These are phyloP conservation scores for Mucor indicus DNA, from an alignment of 371 early-diverging fungal species.

Conservation along the genomic window DNA sequence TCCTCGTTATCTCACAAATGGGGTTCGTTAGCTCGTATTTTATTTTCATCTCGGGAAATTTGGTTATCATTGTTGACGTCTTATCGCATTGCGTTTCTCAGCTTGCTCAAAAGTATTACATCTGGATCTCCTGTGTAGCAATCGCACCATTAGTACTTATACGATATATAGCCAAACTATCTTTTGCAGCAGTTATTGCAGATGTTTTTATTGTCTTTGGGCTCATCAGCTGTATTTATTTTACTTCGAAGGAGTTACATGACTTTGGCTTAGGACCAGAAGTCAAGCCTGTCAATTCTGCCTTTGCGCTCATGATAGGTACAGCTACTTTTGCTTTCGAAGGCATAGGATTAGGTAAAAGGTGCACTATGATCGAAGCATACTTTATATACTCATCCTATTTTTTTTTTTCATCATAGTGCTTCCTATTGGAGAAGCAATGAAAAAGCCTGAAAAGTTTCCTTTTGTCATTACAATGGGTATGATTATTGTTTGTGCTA, in stretches of 20 bases:
- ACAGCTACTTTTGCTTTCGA: slow-evolving; percentile 81
- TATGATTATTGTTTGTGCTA: slow-evolving; percentile 53
- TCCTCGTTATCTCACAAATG: slow-evolving; percentile 68
- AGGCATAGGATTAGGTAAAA: slow-evolving; percentile 64
- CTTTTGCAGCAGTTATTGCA: slow-evolving; percentile 64
- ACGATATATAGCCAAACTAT: slow-evolving; percentile 64
- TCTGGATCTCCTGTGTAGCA: slow-evolving; percentile 56
- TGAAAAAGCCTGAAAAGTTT: slow-evolving; percentile 60
- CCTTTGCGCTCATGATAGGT: slow-evolving; percentile 74
- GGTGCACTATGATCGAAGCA: too few relatives aligned
- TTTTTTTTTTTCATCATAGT: slow-evolving; percentile 4
- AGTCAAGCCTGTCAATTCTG: slow-evolving; percentile 52
- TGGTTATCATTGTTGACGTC: slow-evolving; percentile 36
- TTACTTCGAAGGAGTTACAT: slow-evolving; percentile 25
- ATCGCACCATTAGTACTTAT: slow-evolving; percentile 68
- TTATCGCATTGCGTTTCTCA: slow-evolving; percentile 36
- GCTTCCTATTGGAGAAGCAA: slow-evolving; percentile 59
- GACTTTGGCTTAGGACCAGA: slow-evolving; percentile 39
- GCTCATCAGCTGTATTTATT: slow-evolving; percentile 44
- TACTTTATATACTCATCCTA: neutral
- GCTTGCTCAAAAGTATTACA: slow-evolving; percentile 44
- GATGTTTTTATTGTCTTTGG: slow-evolving; percentile 73
- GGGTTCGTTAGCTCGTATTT: slow-evolving; percentile 53
- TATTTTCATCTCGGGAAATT: slow-evolving; percentile 47
- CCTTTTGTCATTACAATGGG: slow-evolving; percentile 55